Evolutionary conservation across 306 rosid genomes (phyloP).

Genomic region (Quercus dentata): DNA sequence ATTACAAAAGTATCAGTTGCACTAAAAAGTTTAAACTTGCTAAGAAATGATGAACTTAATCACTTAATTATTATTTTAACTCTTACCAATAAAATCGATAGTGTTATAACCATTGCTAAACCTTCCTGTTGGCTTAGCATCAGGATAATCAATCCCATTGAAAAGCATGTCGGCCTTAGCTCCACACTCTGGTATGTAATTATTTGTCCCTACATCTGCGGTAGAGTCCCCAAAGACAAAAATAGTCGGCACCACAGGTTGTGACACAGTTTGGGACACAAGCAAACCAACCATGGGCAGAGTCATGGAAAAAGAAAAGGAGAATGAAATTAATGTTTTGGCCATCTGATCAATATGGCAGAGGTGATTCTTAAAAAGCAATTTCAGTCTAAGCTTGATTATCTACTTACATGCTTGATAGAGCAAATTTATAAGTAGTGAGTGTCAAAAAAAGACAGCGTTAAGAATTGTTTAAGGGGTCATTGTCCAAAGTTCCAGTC

Average conservation of each 20-base stretch:
- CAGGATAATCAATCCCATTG: constrained; percentile 25
- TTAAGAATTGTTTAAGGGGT: neutral
- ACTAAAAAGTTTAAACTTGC: no score
- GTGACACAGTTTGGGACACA: neutral
- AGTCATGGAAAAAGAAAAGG: neutral
- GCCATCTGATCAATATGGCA: neutral
- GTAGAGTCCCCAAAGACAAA: constrained; percentile 29
- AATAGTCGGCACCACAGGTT: neutral
- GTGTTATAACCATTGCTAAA: constrained; percentile 27
- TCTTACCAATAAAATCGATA: constrained; percentile 8
- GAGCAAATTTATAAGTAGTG: neutral
- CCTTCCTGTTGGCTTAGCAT: constrained; percentile 12
- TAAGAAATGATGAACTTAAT: no score
- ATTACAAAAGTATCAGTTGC: no score
- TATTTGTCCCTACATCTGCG: constrained; percentile 21
- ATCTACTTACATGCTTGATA: neutral
- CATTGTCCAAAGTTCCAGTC: neutral
- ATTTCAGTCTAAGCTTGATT: neutral
- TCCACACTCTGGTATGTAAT: neutral
- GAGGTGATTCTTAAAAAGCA: no score
- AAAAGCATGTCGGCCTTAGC: constrained; percentile 6
- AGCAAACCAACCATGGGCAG: neutral
- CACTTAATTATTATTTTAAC: no score
- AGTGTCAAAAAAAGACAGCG: neutral
- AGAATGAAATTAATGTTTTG: neutral